These are phyloP conservation scores for Daedaleopsis nitida DNA, from an alignment of 768 basidiomycete genomes.

Conservation along the genomic window DNA sequence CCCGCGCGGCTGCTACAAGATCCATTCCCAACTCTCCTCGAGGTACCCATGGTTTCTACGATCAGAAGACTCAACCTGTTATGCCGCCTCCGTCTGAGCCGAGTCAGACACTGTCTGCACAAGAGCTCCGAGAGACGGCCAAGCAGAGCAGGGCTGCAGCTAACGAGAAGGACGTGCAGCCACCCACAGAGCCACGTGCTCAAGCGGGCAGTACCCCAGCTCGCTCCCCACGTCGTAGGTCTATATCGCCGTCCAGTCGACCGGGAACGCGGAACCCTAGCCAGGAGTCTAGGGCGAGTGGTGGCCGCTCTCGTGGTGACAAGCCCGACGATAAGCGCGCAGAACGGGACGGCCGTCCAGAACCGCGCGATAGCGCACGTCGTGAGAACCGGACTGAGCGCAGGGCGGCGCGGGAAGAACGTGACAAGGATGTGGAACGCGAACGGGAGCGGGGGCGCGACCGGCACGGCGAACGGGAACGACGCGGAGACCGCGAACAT, in stretches of 20 bases:
- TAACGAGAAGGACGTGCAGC: slow-evolving; percentile 39
- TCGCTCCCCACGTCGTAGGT: slow-evolving; percentile 56
- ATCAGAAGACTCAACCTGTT: slow-evolving; percentile 32
- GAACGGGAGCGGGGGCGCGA: slow-evolving; percentile 32
- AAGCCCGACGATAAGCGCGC: slow-evolving; percentile 51
- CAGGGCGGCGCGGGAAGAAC: slow-evolving; percentile 24
- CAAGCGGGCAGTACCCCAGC: slow-evolving; percentile 51
- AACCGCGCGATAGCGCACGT: slow-evolving; percentile 35
- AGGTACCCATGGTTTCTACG: background rate
- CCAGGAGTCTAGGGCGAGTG: slow-evolving; percentile 71
- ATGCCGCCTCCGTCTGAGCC: slow-evolving; percentile 83
- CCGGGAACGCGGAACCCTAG: slow-evolving; percentile 73
- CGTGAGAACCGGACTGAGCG: slow-evolving; percentile 29
- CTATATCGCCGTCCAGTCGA: slow-evolving; percentile 64
- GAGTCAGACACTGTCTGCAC: slow-evolving; percentile 76
- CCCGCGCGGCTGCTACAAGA: slow-evolving; percentile 6
- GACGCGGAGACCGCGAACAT: slow-evolving; percentile 23
- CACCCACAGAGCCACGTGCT: slow-evolving; percentile 41
- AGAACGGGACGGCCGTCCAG: slow-evolving; percentile 48
- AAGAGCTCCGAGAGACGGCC: slow-evolving; percentile 80
- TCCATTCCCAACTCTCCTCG: slow-evolving; percentile 16
- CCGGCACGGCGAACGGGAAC: slow-evolving; percentile 29
- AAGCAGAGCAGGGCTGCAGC: slow-evolving; percentile 51
- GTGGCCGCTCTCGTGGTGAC: slow-evolving; percentile 58
- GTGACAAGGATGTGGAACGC: slow-evolving; percentile 27